Evolutionary conservation across 2,329 filamentous ascomycete species (phyloP).

Genomic region (Septoria linicola): DNA sequence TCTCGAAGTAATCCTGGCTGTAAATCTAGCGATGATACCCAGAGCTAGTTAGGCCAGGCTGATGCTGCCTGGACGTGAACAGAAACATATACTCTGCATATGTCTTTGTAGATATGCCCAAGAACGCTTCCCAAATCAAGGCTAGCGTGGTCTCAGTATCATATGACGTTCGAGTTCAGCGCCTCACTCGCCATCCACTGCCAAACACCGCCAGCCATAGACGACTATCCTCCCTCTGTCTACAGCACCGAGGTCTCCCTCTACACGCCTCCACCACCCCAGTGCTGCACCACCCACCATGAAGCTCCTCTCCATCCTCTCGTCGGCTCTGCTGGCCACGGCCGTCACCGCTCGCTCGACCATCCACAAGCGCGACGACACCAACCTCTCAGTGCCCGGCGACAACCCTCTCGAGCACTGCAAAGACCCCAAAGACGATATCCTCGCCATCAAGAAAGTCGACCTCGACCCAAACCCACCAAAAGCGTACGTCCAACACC

Average conservation of each 20-base stretch:
- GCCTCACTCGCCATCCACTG: slow-evolving; percentile 5
- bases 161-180: slow-evolving; percentile 7
- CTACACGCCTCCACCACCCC: not conserved
- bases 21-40: too few species aligned
- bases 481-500: slow-evolving; percentile 64
- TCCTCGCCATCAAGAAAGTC: slow-evolving; percentile 74
- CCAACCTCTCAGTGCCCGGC: slow-evolving; percentile 69
- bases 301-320: slow-evolving; percentile 35
- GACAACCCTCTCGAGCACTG: slow-evolving; percentile 85
- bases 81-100: too few species aligned
- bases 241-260: slow-evolving; percentile 6
- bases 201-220: slow-evolving; percentile 5
- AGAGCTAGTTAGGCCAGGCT: too few species aligned
- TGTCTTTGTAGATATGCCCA: too few species aligned
- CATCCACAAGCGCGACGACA: slow-evolving; percentile 35
- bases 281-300: slow-evolving; percentile 27
- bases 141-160: not conserved
- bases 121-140: too few species aligned
- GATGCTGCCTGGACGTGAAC: too few species aligned
- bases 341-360: slow-evolving; percentile 33
- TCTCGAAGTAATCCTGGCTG: too few species aligned
- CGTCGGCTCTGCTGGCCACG: slow-evolving; percentile 33
- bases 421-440: slow-evolving; percentile 64
- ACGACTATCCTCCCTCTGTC: slow-evolving; percentile 34
- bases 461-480: slow-evolving; percentile 86